These are phyloP conservation scores for Metschnikowia matae DNA, from an alignment of 805 yeast genomes.

Conservation along the genomic window DNA sequence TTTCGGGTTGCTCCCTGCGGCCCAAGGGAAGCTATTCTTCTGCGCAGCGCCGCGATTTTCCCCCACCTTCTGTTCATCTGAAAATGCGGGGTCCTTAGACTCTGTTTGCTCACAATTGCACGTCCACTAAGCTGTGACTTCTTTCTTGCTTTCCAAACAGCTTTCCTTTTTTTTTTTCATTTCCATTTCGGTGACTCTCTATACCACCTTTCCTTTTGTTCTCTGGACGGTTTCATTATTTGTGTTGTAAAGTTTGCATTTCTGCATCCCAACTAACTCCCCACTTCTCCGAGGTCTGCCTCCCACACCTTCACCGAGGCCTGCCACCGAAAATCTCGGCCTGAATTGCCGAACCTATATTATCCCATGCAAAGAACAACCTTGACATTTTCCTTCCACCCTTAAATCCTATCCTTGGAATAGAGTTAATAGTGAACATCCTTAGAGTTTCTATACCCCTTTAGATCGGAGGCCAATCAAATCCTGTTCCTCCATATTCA, in stretches of 20 bases:
- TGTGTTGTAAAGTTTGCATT: background rate
- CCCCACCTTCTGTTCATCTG: constrained; percentile 4
- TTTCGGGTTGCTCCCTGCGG: constrained; percentile 2
- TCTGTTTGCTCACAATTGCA: background rate
- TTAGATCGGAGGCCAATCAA: no score
- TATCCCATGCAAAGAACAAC: background rate
- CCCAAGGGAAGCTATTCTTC: constrained; percentile 1
- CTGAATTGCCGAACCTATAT: background rate
- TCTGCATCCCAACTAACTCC: background rate
- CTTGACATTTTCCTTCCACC: background rate
- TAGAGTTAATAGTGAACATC: no score
- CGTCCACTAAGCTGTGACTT: background rate
- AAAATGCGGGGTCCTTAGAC: constrained; percentile 1
- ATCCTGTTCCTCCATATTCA: no score
- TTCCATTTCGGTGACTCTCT: background rate
- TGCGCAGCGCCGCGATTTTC: constrained; percentile 4
- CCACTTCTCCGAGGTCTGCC: background rate
- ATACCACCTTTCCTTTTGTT: background rate
- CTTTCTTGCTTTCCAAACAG: background rate
- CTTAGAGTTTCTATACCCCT: no score
- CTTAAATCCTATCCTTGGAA: no score
- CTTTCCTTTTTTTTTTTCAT: background rate
- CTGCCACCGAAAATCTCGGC: background rate
- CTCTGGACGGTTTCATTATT: background rate
- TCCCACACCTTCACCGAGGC: background rate